Percentiles rank a stretch among this genome's conserved stretches.
These are phyloP conservation scores for Epipyxis sp. DNA, from an alignment of 108 stramenopile species.

Conservation along the genomic window DNA sequence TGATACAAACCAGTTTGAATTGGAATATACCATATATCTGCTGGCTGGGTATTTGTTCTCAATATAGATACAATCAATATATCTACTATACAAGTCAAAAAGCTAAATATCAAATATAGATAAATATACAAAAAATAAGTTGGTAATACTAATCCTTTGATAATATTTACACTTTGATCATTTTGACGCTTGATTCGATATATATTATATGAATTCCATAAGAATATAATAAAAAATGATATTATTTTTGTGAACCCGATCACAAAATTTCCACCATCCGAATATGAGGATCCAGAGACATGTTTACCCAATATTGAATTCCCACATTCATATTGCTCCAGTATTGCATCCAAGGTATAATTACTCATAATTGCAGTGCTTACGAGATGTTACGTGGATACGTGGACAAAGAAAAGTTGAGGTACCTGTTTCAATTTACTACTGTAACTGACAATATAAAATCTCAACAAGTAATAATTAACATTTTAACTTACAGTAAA, in stretches of 20 bases:
- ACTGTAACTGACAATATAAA: too few species aligned
- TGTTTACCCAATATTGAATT: too few species aligned
- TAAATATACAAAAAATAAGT: background rate
- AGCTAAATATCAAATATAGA: background rate
- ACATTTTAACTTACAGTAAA: too few species aligned
- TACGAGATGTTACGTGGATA: too few species aligned
- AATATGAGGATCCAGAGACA: too few species aligned
- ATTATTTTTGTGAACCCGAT: background rate
- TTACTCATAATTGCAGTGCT: too few species aligned
- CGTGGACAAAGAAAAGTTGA: too few species aligned
- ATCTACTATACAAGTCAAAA: background rate
- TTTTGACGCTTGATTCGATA: background rate
- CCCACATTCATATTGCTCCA: too few species aligned
- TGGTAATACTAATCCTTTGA: background rate
- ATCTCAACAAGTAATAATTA: too few species aligned
- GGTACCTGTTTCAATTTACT: too few species aligned
- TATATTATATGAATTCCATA: background rate
- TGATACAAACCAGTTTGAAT: slow-evolving; percentile 5
- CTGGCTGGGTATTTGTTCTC: background rate
- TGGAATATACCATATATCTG: background rate
- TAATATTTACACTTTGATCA: background rate
- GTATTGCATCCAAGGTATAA: too few species aligned
- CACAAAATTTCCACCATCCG: background rate
- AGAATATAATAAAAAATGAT: background rate
- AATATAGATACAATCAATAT: background rate